A percentile compares a stretch with the other conserved stretches of the same genome.
Evolutionary conservation across 192 early-diverging fungal genomes (phyloP).

Genomic region (Coemansia reversa): DNA sequence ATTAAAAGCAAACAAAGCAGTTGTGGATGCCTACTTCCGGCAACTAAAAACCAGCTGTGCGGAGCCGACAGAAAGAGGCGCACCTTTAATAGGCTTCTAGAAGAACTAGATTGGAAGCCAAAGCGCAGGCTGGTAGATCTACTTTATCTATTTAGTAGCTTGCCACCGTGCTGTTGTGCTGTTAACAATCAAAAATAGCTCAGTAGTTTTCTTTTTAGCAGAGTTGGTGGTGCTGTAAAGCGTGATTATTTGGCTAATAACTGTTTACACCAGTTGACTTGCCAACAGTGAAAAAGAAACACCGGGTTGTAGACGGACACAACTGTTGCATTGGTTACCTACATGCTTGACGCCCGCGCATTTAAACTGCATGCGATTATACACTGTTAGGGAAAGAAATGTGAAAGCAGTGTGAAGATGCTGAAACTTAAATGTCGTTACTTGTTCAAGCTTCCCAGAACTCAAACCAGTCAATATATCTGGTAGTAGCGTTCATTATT

Average conservation of each 20-base stretch:
- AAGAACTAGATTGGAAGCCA: slow-evolving; percentile 28
- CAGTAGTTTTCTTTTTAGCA: neutral
- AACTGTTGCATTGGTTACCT: slow-evolving; percentile 50
- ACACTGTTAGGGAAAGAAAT: slow-evolving; percentile 53
- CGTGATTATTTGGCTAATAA: slow-evolving; percentile 48
- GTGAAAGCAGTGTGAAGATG: slow-evolving; percentile 33
- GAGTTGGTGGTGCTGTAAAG: neutral
- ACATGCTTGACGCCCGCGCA: slow-evolving; percentile 33
- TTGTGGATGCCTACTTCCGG: slow-evolving; percentile 31
- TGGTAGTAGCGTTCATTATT: neutral
- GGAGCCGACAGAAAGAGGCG: slow-evolving; percentile 51
- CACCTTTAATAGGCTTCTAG: slow-evolving; percentile 61
- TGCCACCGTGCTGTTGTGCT: slow-evolving; percentile 60
- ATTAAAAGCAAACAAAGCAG: slow-evolving; percentile 17
- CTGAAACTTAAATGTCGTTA: slow-evolving; percentile 66
- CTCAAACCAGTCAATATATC: slow-evolving; percentile 60
- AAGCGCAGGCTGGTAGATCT: slow-evolving; percentile 11
- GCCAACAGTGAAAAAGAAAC: slow-evolving; percentile 65
- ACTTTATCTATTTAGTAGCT: slow-evolving; percentile 24
- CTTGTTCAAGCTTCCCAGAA: slow-evolving; percentile 64
- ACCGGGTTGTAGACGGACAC: slow-evolving; percentile 53
- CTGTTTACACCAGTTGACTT: slow-evolving; percentile 57
- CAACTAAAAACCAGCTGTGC: slow-evolving; percentile 58
- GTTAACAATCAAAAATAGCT: slow-evolving; percentile 56
- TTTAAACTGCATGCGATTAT: slow-evolving; percentile 63